Evolutionary conservation across 352 stramenopile genomes (phyloP).

Genomic region (Globisporangium perplexum): DNA sequence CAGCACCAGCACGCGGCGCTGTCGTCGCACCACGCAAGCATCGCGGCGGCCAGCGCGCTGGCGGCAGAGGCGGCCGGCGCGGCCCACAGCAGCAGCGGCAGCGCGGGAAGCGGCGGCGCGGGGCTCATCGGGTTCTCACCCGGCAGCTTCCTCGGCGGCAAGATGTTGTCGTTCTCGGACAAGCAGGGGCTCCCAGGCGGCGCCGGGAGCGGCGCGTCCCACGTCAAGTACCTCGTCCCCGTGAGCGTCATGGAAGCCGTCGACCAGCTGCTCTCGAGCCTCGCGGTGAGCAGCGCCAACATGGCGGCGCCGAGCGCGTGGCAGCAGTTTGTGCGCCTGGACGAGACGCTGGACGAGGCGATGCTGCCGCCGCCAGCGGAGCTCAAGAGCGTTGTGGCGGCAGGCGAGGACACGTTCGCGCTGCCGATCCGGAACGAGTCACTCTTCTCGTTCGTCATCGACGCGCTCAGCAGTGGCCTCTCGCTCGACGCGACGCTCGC

Average conservation of each 20-base stretch:
- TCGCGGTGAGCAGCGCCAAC: slow-evolving; percentile 3
- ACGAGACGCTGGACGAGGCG: slow-evolving; percentile 20
- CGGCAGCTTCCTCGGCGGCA: slow-evolving; percentile 11
- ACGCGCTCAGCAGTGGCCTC: slow-evolving; percentile 18
- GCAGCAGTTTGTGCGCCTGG: slow-evolving; percentile 27
- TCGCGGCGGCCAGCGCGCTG: background rate
- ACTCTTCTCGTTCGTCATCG: slow-evolving; percentile 29
- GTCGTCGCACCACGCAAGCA: background rate
- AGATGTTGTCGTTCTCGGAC: slow-evolving; percentile 14
- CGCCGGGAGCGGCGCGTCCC: background rate
- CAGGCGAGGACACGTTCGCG: slow-evolving; percentile 9
- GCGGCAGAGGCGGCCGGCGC: background rate
- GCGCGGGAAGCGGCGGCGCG: background rate
- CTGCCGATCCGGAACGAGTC: slow-evolving; percentile 28
- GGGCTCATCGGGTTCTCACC: slow-evolving; percentile 11
- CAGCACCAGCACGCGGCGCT: background rate
- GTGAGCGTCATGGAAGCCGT: slow-evolving; percentile 32
- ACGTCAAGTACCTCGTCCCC: slow-evolving; percentile 22
- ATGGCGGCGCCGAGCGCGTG: slow-evolving; percentile 12
- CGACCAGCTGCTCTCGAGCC: slow-evolving; percentile 29
- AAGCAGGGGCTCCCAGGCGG: background rate
- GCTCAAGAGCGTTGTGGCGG: slow-evolving; percentile 7
- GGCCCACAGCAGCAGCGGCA: background rate
- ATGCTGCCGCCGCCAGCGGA: slow-evolving; percentile 6
- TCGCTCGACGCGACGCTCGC: slow-evolving; percentile 26